These are phyloP conservation scores for Aspergillus sp. DNA, from an alignment of 2,329 filamentous ascomycete species.

Conservation along the genomic window DNA sequence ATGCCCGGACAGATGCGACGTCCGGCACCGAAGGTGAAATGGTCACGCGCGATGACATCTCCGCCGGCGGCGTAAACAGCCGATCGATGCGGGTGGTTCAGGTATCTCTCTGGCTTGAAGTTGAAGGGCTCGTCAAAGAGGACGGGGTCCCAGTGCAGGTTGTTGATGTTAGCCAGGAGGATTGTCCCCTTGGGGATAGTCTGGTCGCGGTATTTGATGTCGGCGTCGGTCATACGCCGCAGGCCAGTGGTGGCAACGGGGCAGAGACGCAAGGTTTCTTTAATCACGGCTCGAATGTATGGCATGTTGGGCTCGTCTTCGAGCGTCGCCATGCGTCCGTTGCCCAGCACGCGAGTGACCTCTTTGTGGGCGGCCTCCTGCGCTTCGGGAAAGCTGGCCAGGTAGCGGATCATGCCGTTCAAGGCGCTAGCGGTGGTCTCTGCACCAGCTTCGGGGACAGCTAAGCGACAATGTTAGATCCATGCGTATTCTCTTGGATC, in stretches of 20 bases:
- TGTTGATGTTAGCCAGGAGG: not conserved
- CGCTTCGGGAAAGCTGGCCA: conserved; percentile 1
- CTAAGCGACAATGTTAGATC: not conserved
- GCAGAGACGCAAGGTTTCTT: not conserved
- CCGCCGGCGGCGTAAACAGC: not conserved
- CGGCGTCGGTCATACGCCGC: not conserved
- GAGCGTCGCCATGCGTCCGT: not conserved
- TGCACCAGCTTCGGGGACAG: conserved; percentile 1
- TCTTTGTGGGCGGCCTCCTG: not conserved
- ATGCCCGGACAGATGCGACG: not conserved
- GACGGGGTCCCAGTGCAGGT: not conserved
- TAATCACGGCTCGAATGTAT: conserved; percentile 1
- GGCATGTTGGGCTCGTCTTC: conserved; percentile 2
- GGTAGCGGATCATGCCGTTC: not conserved
- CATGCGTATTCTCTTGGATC: not conserved
- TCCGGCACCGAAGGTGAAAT: not conserved
- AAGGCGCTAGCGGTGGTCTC: conserved; percentile 6
- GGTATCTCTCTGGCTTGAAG: conserved; percentile 1
- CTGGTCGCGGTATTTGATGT: not conserved
- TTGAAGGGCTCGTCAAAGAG: not conserved
- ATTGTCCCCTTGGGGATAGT: conserved; percentile 1
- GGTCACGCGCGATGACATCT: conserved; percentile 1
- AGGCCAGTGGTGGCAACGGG: not conserved
- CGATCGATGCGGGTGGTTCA: not conserved
- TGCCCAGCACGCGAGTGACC: not conserved